These are phyloP conservation scores for Salicornia ramosissima DNA, from an alignment of 148 eudicot genomes.

Conservation along the genomic window DNA sequence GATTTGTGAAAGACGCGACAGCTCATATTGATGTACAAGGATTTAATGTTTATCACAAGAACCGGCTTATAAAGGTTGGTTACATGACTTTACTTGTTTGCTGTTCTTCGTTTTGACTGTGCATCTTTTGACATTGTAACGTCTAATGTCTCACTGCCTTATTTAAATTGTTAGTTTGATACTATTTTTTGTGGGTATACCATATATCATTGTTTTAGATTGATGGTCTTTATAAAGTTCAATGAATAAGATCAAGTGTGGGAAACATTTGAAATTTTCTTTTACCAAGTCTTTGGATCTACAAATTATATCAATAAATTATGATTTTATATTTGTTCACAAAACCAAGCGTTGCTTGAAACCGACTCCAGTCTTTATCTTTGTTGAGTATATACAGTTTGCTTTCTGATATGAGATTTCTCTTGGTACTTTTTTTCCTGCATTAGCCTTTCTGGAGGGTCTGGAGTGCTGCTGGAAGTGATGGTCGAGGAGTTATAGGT, in stretches of 20 bases:
- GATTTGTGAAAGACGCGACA: conserved; percentile 90
- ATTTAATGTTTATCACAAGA: conserved; percentile 95
- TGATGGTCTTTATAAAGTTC: neutral
- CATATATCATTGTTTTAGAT: neutral
- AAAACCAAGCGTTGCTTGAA: neutral
- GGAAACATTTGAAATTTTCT: neutral
- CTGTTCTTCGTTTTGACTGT: neutral
- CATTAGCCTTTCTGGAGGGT: conserved; percentile 97
- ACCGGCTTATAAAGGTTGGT: conserved; percentile 87
- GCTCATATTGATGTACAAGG: conserved; percentile 94
- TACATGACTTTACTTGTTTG: neutral
- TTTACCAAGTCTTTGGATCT: neutral
- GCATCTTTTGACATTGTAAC: no score
- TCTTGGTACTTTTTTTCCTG: conserved; percentile 21
- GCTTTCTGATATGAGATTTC: conserved; percentile 10
- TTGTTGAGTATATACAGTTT: neutral
- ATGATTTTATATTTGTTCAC: neutral
- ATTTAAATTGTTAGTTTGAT: neutral
- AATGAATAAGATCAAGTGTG: neutral
- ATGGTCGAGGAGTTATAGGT: conserved; percentile 98
- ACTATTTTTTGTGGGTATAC: neutral
- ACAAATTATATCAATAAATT: neutral
- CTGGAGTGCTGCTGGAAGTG: conserved; percentile 98
- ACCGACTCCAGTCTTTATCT: neutral
- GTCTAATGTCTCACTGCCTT: neutral